Base-by-base conservation (phyloP, 2,329 filamentous ascomycete genomes). In the Neofusicoccum umdonicola region DNA sequence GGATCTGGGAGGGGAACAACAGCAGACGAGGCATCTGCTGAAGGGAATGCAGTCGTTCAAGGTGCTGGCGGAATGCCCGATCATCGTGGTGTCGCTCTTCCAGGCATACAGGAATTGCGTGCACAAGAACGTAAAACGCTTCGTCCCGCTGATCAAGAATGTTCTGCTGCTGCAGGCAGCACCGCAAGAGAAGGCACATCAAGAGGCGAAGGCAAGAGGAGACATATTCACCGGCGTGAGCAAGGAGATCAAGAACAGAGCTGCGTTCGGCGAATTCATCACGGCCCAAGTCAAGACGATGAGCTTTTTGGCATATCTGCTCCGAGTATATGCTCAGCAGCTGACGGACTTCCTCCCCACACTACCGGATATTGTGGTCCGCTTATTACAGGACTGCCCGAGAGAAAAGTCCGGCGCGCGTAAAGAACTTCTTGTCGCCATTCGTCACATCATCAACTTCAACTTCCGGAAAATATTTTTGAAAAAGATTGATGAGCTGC, bases 11-110 rank as follows among this genome's bases (percentile, higher is more conserved):
- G 85, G 88, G 13, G 93, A 97, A 71, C 90, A 92, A 71, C 92
- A 94, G 73, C 90, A 93, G 71, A 88, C 87, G 63, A 88, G 93
- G 65, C 90, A 92, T 56, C 79, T 99, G 39, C 82, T 93, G 63
- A 96, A 92, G 78, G 95, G 95, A 35, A 97, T 97, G 92, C 92
- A 97, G 75, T 99, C 95, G 0, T 99, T 99, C 85, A 99, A 98
- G 77, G 94, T 99, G 27, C 85, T 99, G 4, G 93, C 94, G 1
- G 95, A 99, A 77, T 99, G 95, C 71, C 95, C 95, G 0, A 99
- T 99, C 61, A 98, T 99, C 45, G 95, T 99, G 3, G 95, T 99
- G 0, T 98, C 94, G 3, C 92, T 99, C 69, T 98, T 99, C 76
- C 95, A 99, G 79, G 90, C 94, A 4, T 95, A 99, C 72, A 88